Evolutionary conservation across 441 rosid species (phyloP), one percentile per base, ranked within the genome.

Genomic region (Eutrema salsugineum): DNA sequence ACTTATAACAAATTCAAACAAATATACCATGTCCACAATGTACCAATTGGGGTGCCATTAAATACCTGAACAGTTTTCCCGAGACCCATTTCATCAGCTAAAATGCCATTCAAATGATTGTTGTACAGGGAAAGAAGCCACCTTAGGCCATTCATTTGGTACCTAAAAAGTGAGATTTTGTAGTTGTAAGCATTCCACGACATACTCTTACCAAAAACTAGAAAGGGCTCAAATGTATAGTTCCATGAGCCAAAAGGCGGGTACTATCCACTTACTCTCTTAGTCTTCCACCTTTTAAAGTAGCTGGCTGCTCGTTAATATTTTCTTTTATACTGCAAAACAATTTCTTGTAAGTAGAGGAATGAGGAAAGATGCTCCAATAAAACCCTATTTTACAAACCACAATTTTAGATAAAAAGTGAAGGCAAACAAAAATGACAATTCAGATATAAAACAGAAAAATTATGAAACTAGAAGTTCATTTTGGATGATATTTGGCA

Each of bases 81-180:
- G 48, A 93, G 96, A 66, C 98, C 98, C 98, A 93, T 93, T 83
- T 93, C 98, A 87, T 93, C 98, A 77, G 98, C 98, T 66, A 93
- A 90, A 72, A 93, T 93, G 30, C 97, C 98, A 82, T 93, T 93
- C 71, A 93, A 80, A 81, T 93, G 91, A 78, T 93, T 93, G 77
- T 91, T 91, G 83, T 93, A 91, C 39, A 93, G 78, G 49, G 98
- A 93, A 75, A 93, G 89, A 82, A 93, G 80, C 98, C 98, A 93
- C 70, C 98, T 84, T 44, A 93, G 81, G 70, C 98, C 98, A 77
- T 88, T 91, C 96, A 93, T 89, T 83, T 93, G 98, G 81, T 93
- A 93, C 93, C 98, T 93, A 81, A 73, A 15, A 79, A 77, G 64
- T 68, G 65, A 81, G 51, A 66, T 43, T 11, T 42, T 70, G 55